Percentiles rank a stretch among this genome's conserved stretches.
phyloP scores from a whole-genome alignment of 441 rosid genomes.

The Croton setiger region DNA sequence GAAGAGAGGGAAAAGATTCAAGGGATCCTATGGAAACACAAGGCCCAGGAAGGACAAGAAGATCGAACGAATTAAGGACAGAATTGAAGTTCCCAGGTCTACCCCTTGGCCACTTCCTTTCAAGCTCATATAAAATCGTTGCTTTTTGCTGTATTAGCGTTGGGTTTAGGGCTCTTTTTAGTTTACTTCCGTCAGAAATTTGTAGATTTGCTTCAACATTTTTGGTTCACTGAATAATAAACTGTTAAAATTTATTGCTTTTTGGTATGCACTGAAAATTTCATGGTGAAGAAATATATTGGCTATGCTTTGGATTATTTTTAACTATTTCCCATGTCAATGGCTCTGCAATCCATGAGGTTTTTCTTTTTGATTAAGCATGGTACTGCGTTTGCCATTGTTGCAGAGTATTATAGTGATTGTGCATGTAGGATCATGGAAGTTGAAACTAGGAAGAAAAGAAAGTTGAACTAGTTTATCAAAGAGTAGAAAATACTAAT shows the following conservation, averaged over 20 bases:
- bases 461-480: not conserved
- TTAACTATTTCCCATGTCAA: not conserved
- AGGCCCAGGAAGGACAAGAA: constrained; percentile 91
- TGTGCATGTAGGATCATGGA: not conserved
- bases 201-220: not conserved
- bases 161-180: not conserved
- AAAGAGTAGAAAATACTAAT: not conserved
- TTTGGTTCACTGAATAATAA: not conserved
- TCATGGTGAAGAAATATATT: not conserved
- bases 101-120: constrained; percentile 99
- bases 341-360: not conserved
- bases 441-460: not conserved
- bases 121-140: constrained; percentile 67
- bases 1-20: constrained; percentile 88
- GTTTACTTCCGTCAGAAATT: not conserved
- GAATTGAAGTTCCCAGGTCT: constrained; percentile 86
- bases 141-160: not conserved
- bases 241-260: not conserved
- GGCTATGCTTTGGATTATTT: not conserved
- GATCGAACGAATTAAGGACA: constrained; percentile 86
- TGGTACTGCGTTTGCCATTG: not conserved
- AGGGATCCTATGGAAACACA: constrained; percentile 81
- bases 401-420: not conserved
- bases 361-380: not conserved
- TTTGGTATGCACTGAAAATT: not conserved